phyloP scores from a whole-genome alignment of 2,329 filamentous ascomycete genomes.

The Trichoderma pleuroti region DNA sequence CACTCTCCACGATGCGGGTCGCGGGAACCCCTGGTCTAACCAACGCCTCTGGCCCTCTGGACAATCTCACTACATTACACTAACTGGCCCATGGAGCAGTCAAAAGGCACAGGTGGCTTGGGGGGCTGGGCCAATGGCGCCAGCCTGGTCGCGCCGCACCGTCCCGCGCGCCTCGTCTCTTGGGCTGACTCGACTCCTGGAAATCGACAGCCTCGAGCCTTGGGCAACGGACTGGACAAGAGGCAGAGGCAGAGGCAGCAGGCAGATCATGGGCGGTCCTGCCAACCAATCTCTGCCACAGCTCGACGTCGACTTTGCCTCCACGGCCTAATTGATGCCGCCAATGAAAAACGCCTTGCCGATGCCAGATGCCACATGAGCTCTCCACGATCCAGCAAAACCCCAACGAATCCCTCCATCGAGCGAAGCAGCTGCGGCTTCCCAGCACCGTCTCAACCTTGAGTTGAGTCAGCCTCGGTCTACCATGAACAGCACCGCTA shows the following conservation, averaged over 20 bases:
- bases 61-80: neutral
- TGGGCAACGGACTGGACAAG: neutral
- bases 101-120: constrained; percentile 1
- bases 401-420: neutral
- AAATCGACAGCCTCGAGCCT: neutral
- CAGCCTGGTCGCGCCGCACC: constrained; percentile 13
- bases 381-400: neutral
- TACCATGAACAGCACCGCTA: constrained; percentile 7
- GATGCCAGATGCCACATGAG: neutral
- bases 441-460: neutral
- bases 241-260: neutral
- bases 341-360: neutral
- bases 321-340: neutral
- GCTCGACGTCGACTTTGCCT: neutral
- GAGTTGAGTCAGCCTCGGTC: neutral
- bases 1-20: neutral
- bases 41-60: neutral
- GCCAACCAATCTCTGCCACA: neutral
- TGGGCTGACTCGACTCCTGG: neutral
- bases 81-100: neutral
- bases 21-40: neutral
- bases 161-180: constrained; percentile 19
- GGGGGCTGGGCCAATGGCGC: constrained; percentile 15
- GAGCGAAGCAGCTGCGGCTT: neutral
- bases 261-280: neutral